Evolutionary conservation across 2,329 filamentous ascomycete species (phyloP), one percentile per base, ranked within the genome.

Genomic region (Lasiodiplodia theobromae): DNA sequence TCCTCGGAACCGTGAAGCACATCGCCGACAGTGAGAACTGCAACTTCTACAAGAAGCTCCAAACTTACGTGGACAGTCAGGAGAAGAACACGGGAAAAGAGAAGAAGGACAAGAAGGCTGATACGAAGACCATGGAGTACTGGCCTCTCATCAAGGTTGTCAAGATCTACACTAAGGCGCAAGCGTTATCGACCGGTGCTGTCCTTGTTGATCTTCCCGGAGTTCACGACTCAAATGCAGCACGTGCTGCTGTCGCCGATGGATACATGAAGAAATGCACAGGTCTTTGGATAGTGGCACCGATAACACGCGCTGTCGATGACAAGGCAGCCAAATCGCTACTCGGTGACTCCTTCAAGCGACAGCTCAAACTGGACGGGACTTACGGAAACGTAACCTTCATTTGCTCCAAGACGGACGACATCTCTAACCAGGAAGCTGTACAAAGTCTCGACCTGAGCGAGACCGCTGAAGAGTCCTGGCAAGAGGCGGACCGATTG

Each of bases 381-480:
- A 82, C 79, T 0, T 86, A 86, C 66, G 82, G 78, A 7, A 81
- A 78, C 2, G 80, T 89, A 2, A 88, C 86, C 0, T 90, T 90
- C 69, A 86, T 91, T 16, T 90, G 88, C 72, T 85, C 83, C 18
- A 90, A 90, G 73, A 88, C 86, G 0, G 89, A 91, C 73, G 87
- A 90, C 53, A 87, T 90, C 10, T 84, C 80, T 8, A 76, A 84
- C 4, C 80, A 76, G 0, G 83, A 87, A 67, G 82, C 82, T 4
- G 74, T 77, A 4, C 76, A 80, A 4, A 78, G 75, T 34, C 75
- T 84, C 44, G 73, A 74, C 4, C 73, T 83, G 1, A 75, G 79
- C 10, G 76, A 77, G 14, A 68, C 77, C 52, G 73, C 80, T 2
- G 69, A 73, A 14, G 68, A 71, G 2, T 67, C 74, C 2, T 72